phyloP scores from a whole-genome alignment of 345 rosid species.

The Eucalyptus microcorys region DNA sequence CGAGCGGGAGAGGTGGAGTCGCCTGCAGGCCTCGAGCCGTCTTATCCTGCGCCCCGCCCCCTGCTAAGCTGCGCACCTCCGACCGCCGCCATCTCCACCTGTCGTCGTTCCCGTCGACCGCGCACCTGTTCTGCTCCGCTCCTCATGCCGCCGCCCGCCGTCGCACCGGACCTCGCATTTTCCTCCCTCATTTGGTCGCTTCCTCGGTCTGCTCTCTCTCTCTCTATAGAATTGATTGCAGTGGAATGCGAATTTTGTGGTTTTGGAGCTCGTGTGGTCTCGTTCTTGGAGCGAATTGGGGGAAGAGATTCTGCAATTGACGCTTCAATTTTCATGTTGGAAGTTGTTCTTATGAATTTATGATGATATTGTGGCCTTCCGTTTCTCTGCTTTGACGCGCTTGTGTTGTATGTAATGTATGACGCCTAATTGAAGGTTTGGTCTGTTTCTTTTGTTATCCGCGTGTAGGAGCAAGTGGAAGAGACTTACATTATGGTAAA shows the following conservation, averaged over 20 bases:
- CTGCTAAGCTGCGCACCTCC: neutral
- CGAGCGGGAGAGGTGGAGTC: neutral
- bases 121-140: slow-evolving; percentile 38
- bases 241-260: neutral
- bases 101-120: slow-evolving; percentile 35
- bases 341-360: neutral
- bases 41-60: neutral
- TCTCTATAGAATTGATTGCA: neutral
- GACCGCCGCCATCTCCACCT: slow-evolving; percentile 1
- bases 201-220: slow-evolving; percentile 37
- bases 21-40: neutral
- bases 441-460: neutral
- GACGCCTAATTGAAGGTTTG: neutral
- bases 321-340: neutral
- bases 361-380: neutral
- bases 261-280: neutral
- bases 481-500: slow-evolving; percentile 90
- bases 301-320: neutral
- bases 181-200: slow-evolving; percentile 83
- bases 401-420: neutral
- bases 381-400: neutral
- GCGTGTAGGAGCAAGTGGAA: slow-evolving; percentile 60
- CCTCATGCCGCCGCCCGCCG: slow-evolving; percentile 17
- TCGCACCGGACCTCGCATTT: slow-evolving; percentile 44
- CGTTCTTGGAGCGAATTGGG: neutral